phyloP scores from a whole-genome alignment of 768 basidiomycete genomes.

The Amyloporia xantha region DNA sequence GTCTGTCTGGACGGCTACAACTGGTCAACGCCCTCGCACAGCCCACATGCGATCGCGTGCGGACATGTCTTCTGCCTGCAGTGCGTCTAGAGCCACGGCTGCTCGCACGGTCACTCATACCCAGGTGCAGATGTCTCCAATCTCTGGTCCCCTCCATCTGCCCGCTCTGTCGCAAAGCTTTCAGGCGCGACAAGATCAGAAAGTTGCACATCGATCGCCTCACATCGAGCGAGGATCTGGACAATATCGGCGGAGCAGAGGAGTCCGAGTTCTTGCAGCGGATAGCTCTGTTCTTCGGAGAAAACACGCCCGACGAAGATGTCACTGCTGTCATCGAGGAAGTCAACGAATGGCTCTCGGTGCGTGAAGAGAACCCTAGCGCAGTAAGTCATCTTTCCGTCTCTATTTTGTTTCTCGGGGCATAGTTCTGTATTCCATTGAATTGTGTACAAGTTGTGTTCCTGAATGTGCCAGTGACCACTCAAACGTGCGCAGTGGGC shows the following conservation, averaged over 20 bases:
- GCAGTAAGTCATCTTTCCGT: conserved; percentile 20
- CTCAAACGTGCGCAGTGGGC: too few species aligned
- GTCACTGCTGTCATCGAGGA: conserved; percentile 37
- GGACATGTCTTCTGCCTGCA: conserved; percentile 70
- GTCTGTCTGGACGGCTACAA: conserved; percentile 65
- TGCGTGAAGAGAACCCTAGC: conserved; percentile 35
- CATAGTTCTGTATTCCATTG: too few species aligned
- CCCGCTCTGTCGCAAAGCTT: conserved; percentile 61
- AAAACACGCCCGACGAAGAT: conserved; percentile 26
- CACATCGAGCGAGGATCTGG: conserved; percentile 3
- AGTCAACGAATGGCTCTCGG: conserved; percentile 45
- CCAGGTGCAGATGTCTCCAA: conserved; percentile 43
- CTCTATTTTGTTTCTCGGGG: neutral
- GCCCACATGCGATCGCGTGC: conserved; percentile 68
- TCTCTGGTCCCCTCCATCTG: conserved; percentile 46
- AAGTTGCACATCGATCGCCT: conserved; percentile 55
- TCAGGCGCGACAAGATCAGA: conserved; percentile 50
- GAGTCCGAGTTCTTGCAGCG: conserved; percentile 26
- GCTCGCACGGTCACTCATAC: neutral
- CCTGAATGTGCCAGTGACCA: too few species aligned
- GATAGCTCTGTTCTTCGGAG: conserved; percentile 29
- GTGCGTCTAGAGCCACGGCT: conserved; percentile 34
- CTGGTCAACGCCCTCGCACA: conserved; percentile 41
- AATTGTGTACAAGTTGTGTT: too few species aligned
- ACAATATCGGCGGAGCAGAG: conserved; percentile 6